Evolutionary conservation across 2,329 filamentous ascomycete genomes (phyloP).

Genomic region (Xylariaceae sp.): DNA sequence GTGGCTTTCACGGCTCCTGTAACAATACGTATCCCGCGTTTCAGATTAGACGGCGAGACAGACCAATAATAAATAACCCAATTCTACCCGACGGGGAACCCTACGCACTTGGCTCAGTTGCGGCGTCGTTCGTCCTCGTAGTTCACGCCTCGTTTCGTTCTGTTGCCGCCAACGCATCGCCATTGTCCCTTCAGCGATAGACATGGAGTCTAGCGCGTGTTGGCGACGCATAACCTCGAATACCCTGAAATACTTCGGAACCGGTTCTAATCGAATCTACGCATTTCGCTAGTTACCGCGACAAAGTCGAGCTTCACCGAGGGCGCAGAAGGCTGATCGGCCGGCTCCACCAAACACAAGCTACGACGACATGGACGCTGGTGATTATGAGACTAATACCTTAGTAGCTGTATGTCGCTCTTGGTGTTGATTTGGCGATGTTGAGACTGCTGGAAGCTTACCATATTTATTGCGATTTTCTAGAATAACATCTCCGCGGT

Average conservation of each 20-base stretch:
- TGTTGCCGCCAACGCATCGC: constrained; percentile 3
- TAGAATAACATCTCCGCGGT: constrained; percentile 55
- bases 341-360: constrained; percentile 26
- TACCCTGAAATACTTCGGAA: constrained; percentile 16
- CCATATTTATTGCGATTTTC: constrained; percentile 1
- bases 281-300: constrained; percentile 18
- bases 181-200: constrained; percentile 18
- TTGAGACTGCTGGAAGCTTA: constrained; percentile 13
- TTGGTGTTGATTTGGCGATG: not conserved
- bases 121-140: constrained; percentile 7
- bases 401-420: constrained; percentile 48
- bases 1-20: no score
- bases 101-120: constrained; percentile 9
- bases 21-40: no score
- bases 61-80: not conserved
- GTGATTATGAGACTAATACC: constrained; percentile 59
- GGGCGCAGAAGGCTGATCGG: constrained; percentile 17
- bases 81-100: not conserved
- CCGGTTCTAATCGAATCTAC: constrained; percentile 6
- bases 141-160: constrained; percentile 7
- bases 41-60: not conserved
- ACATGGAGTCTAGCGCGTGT: constrained; percentile 32
- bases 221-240: constrained; percentile 27
- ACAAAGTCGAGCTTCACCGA: constrained; percentile 15
- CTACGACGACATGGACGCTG: constrained; percentile 57